Evolutionary conservation across 768 basidiomycete genomes (phyloP), one percentile per base, ranked within the genome.

Genomic region (Mycena olivaceomarginata): DNA sequence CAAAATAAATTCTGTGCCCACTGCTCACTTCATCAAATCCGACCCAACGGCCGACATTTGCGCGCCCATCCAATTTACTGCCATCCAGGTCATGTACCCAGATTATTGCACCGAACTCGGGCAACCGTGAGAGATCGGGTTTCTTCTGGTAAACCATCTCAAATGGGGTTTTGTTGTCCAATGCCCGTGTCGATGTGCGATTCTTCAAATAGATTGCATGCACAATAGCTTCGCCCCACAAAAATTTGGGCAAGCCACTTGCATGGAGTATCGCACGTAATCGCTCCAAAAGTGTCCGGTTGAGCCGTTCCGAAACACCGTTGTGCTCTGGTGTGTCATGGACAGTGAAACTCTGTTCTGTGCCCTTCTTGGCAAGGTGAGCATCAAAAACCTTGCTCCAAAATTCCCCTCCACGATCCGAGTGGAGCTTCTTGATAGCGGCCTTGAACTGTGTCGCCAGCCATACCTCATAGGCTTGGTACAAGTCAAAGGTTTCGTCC

Each of bases 21-120:
- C 81, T 84, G 69, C 83, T 85, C 45, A 85, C 76, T 2, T 81
- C 67, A 73, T 87, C 84, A 78, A 83, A 85, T 0, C 88, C 86
- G 13, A 88, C 76, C 84, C 84, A 89, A 11, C 77, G 73, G 2
- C 85, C 85, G 31, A 83, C 78, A 5, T 78, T 66, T 10, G 79
- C 80, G 8, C 77, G 39, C n/a, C 79, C 73, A 6, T 83, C 84
- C 0, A 87, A 77, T 74, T 87, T 87, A 15, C 67, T 65, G 16
- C 66, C 76, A 15, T 62, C 74, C 0, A 37, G 63, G 41, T 79
- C 75, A 5, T 84, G 80, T 0, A 86, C 82, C 74, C 71, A 85
- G 3, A 78, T 75, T 12, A 56, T 66, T 2, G 72, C 65, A 7
- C 84, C 83, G 77, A 80, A 85, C 4, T 76, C 70, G 0, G 43